Conservation (phyloP, 345 rosid species). For the Camelina neglecta region DNA sequence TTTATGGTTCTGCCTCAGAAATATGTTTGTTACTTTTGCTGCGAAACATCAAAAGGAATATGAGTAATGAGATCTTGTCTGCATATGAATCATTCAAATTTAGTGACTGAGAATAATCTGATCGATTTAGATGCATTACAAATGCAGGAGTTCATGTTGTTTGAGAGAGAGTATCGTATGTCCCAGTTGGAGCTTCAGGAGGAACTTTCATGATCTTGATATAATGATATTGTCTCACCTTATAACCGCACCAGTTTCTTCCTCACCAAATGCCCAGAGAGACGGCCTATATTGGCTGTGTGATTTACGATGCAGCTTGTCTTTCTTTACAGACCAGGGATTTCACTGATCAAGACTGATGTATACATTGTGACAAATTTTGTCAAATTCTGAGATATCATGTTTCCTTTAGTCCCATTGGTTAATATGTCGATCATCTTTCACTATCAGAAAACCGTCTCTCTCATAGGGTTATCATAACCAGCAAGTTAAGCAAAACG, state of each 20-base stretch:
- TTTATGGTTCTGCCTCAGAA: background rate
- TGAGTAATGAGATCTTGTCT: slow-evolving; percentile 9
- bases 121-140: slow-evolving; percentile 29
- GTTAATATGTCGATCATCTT: background rate
- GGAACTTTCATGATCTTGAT: slow-evolving; percentile 46
- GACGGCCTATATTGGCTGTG: slow-evolving; percentile 11
- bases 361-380: slow-evolving; percentile 25
- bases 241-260: slow-evolving; percentile 7
- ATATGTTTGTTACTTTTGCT: background rate
- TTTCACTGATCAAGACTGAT: slow-evolving; percentile 19
- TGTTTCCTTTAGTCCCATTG: slow-evolving; percentile 7
- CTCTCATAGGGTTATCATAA: background rate
- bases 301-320: slow-evolving; percentile 11
- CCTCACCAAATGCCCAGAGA: slow-evolving; percentile 1
- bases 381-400: slow-evolving; percentile 19
- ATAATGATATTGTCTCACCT: slow-evolving; percentile 35
- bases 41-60: background rate
- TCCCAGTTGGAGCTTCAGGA: slow-evolving; percentile 77
- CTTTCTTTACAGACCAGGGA: slow-evolving; percentile 1
- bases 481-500: background rate
- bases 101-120: slow-evolving; percentile 17
- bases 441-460: background rate
- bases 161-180: slow-evolving; percentile 83
- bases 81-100: background rate
- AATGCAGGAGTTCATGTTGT: slow-evolving; percentile 79